Base-by-base conservation (phyloP, 768 basidiomycete species). In the Pleurotus salmoneostramineus region DNA sequence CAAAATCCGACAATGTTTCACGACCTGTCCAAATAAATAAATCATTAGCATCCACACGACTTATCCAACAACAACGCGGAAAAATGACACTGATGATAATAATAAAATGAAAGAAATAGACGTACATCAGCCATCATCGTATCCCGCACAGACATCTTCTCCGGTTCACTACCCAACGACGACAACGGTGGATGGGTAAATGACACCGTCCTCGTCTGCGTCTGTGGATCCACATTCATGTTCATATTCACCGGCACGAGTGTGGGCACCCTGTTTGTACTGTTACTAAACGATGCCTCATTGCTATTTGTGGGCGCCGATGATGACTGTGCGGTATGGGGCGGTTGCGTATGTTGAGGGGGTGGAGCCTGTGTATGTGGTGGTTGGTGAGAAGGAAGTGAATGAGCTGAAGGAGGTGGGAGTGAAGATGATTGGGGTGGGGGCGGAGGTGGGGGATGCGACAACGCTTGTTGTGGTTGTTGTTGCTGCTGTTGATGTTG, bases 1-100 rank as follows among this genome's bases (percentile, higher is more conserved):
- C 50, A 92, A 62, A 42, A 76, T 72, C 42, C 72, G 74, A 59
- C 89, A 92, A 63, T 86, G 84, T 58, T 81, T 75, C 56, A 82
- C 68, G 47, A 88, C 83, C 85, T 88, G 62, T 32, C n/a, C 8
- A 49, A 17, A 35, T 44, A 6, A 59, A n/a, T 46, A 42, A 14
- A 48, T 11, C n/a, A n/a, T n/a, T n/a, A n/a, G n/a, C n/a, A n/a
- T n/a, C n/a, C n/a, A n/a, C 64, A 31, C 64, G 59, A 43, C 21
- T 32, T 17, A 35, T 56, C 34, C 57, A 50, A 47, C n/a, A n/a
- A n/a, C n/a, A n/a, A n/a, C n/a, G n/a, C n/a, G n/a, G n/a, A n/a
- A n/a, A n/a, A n/a, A n/a, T n/a, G n/a, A n/a, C n/a, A n/a, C n/a
- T 51, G 6, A 48, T 14, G 12, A n/a, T 56, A 48, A 32, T 42